Evolutionary conservation across 192 early-diverging fungal genomes (phyloP), one percentile per base, ranked within the genome.

Genomic region (Coemansia sp.): DNA sequence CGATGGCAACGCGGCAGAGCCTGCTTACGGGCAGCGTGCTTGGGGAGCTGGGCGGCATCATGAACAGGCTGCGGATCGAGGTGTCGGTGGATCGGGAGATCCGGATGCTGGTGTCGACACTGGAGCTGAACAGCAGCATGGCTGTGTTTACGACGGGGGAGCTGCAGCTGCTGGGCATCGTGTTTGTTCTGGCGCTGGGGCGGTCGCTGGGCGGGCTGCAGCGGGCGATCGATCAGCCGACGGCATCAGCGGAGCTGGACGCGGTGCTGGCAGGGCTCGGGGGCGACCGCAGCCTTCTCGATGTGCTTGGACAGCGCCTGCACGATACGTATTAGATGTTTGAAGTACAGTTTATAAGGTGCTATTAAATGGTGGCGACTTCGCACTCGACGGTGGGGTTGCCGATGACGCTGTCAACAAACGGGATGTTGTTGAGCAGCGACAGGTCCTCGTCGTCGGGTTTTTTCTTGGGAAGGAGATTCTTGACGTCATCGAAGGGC

Each of bases 401-500:
- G 42, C 58, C 60, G 57, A 77, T 77, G 23, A 57, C 69, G 22
- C 68, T 22, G 23, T 77, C 75, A 40, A 71, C 75, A 71, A 77
- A 77, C 32, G 46, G 61, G 43, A 77, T 77, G 19, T 77, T 71
- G 58, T 77, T 77, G 12, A 77, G 65, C 35, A 71, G 55, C n/a
- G 75, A 77, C 18, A 77, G 55, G 29, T 77, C 75, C 25, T 77
- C 75, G 33, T 77, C 75, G 35, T 71, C 75, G 53, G 64, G 75
- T 43, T 64, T 68, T 31, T 68, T 68, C 44, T 59, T 56, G 22
- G 75, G 75, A 23, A 77, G 33, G 14, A 42, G 60, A 24, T 65
- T 12, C 24, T 42, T 50, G 51, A 87, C 79, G 16, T 83, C 81
- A 9, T 80, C 64, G 50, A 89, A 92, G 19, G 77, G 70, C n/a